phyloP scores from a whole-genome alignment of 2,329 filamentous ascomycete genomes.

The Trichoderma hamatum region DNA sequence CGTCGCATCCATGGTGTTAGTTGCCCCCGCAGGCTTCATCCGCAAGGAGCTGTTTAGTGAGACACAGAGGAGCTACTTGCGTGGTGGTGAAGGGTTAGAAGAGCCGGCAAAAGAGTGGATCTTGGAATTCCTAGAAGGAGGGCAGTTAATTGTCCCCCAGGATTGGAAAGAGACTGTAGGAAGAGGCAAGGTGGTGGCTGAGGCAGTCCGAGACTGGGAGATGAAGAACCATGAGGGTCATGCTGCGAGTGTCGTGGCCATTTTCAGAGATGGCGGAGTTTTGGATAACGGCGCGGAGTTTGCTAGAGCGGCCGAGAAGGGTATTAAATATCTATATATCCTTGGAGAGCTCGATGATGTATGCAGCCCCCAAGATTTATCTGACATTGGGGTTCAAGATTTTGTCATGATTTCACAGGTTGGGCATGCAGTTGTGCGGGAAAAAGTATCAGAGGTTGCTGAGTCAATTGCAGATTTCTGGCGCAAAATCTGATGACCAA shows the following conservation, averaged over 20 bases:
- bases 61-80: background rate
- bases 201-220: conserved; percentile 17
- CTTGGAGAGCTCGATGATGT: conserved; percentile 15
- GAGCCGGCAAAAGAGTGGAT: conserved; percentile 2
- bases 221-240: conserved; percentile 6
- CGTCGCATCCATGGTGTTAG: background rate
- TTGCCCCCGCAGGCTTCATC: conserved; percentile 12
- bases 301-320: background rate
- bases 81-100: background rate
- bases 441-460: conserved; percentile 1
- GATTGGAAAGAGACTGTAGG: conserved; percentile 12
- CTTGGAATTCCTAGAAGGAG: background rate
- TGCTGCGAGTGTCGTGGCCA: background rate
- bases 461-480: background rate
- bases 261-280: conserved; percentile 14
- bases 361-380: background rate
- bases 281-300: conserved; percentile 6
- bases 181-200: conserved; percentile 13
- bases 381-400: background rate
- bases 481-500: background rate
- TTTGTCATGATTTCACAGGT: background rate
- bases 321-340: background rate
- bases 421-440: conserved; percentile 11
- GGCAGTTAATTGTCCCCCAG: background rate
- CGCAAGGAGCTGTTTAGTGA: background rate